These are phyloP conservation scores for Agrocybe pediades DNA, from an alignment of 768 basidiomycete species.

Conservation along the genomic window DNA sequence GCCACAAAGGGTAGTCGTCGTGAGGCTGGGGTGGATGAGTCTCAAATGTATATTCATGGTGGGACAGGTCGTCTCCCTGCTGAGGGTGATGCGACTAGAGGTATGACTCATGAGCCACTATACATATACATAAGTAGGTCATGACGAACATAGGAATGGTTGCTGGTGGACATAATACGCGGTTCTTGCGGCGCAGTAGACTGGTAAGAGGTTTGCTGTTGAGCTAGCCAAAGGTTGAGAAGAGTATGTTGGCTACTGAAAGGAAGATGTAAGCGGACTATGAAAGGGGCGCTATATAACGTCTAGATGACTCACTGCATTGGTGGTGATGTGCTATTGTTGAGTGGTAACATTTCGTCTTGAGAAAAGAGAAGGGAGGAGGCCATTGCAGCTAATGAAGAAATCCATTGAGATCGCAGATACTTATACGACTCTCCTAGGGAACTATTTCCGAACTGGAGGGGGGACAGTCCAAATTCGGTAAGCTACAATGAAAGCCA, in stretches of 20 bases:
- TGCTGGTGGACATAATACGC: constrained; percentile 4
- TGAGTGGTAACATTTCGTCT: constrained; percentile 20
- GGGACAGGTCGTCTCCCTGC: constrained; percentile 5
- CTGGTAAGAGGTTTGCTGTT: constrained; percentile 11
- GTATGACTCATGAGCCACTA: background rate
- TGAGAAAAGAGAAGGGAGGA: constrained; percentile 22
- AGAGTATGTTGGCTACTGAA: background rate
- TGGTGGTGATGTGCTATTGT: constrained; percentile 19
- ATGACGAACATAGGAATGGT: constrained; percentile 8
- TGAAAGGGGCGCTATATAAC: constrained; percentile 13
- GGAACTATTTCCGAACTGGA: constrained; percentile 21
- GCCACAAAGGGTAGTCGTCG: constrained; percentile 4
- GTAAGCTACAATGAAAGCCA: constrained; percentile 20
- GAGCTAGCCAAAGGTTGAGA: constrained; percentile 19
- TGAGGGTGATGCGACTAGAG: constrained; percentile 4
- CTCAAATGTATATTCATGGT: constrained; percentile 17
- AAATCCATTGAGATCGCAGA: constrained; percentile 14
- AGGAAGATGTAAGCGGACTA: background rate
- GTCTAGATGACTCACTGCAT: constrained; percentile 22
- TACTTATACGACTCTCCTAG: constrained; percentile 30
- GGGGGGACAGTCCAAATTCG: constrained; percentile 17
- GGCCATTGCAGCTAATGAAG: constrained; percentile 16
- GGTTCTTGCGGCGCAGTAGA: constrained; percentile 9
- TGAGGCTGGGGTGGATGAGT: constrained; percentile 14
- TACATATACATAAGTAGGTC: background rate